Conservation (phyloP, 1,284 basidiomycete species). For the Sporisorium iseilematis-ciliati region DNA sequence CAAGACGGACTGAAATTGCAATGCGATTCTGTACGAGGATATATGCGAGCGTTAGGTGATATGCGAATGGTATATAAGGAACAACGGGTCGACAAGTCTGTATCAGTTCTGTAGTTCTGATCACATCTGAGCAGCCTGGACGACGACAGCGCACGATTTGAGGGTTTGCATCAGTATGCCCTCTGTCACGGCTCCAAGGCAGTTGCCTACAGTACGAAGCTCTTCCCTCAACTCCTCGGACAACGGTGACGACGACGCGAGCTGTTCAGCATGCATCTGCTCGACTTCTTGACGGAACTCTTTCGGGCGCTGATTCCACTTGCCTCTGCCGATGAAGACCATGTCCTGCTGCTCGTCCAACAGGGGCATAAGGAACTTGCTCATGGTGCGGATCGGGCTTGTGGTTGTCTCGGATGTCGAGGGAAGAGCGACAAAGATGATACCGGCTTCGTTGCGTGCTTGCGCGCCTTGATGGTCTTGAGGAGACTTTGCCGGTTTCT, state of each 20-base stretch:
- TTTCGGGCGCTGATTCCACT: constrained; percentile 42
- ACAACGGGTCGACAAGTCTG: no score
- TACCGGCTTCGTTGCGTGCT: constrained; percentile 17
- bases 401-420: neutral
- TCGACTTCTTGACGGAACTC: constrained; percentile 43
- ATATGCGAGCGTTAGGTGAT: neutral
- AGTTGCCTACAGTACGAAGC: constrained; percentile 30
- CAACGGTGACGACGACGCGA: neutral
- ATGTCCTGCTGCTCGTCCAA: constrained; percentile 37
- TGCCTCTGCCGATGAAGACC: constrained; percentile 51
- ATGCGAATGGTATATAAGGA: no score
- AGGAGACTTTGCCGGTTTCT: neutral
- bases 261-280: constrained; percentile 22
- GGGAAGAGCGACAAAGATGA: constrained; percentile 32
- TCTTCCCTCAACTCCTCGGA: constrained; percentile 28
- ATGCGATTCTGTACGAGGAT: neutral
- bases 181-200: constrained; percentile 43
- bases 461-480: neutral
- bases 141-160: constrained; percentile 15
- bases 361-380: constrained; percentile 22
- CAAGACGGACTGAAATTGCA: neutral
- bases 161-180: constrained; percentile 23
- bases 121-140: constrained; percentile 33
- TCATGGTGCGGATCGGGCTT: constrained; percentile 23
- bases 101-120: neutral